These are phyloP conservation scores for Hymenoscyphus repandus DNA, from an alignment of 2,329 filamentous ascomycete genomes.

Conservation along the genomic window DNA sequence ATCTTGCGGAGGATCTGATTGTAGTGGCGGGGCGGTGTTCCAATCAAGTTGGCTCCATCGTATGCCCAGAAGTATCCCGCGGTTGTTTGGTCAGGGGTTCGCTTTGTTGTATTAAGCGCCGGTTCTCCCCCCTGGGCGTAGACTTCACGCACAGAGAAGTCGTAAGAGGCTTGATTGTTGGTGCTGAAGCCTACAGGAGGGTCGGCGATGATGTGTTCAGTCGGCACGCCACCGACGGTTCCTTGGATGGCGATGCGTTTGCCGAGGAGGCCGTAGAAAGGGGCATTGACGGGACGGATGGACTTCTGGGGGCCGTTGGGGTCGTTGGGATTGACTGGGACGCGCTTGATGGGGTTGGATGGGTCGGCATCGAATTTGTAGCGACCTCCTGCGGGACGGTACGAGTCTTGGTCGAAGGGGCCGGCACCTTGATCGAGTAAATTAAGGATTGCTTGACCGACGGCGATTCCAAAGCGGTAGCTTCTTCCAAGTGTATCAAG, in stretches of 20 bases:
- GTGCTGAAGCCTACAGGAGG: constrained; percentile 6
- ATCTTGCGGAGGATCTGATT: constrained; percentile 8
- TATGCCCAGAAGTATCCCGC: constrained; percentile 8
- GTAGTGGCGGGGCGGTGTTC: constrained; percentile 7
- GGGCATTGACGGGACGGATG: constrained; percentile 1
- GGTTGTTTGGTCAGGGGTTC: constrained; percentile 5
- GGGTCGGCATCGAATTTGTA: constrained; percentile 7
- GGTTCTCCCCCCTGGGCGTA: constrained; percentile 1
- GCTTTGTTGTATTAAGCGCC: constrained; percentile 4
- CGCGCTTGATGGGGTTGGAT: constrained; percentile 6
- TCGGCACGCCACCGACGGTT: neutral
- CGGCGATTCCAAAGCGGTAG: constrained; percentile 5
- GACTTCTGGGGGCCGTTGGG: constrained; percentile 7
- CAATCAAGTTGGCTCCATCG: constrained; percentile 8
- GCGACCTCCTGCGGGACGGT: constrained; percentile 1
- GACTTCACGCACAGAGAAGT: constrained; percentile 6
- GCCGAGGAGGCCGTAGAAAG: constrained; percentile 6
- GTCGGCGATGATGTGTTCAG: constrained; percentile 7
- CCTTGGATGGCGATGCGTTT: constrained; percentile 7
- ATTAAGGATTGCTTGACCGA: constrained; percentile 1
- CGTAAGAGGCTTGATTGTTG: constrained; percentile 2
- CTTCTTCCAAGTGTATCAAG: constrained; percentile 3
- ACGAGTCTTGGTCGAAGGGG: constrained; percentile 1
- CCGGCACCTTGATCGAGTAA: constrained; percentile 1
- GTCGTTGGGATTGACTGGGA: constrained; percentile 5